These are phyloP conservation scores for Collybia nuda DNA, from an alignment of 768 basidiomycete genomes.

Conservation along the genomic window DNA sequence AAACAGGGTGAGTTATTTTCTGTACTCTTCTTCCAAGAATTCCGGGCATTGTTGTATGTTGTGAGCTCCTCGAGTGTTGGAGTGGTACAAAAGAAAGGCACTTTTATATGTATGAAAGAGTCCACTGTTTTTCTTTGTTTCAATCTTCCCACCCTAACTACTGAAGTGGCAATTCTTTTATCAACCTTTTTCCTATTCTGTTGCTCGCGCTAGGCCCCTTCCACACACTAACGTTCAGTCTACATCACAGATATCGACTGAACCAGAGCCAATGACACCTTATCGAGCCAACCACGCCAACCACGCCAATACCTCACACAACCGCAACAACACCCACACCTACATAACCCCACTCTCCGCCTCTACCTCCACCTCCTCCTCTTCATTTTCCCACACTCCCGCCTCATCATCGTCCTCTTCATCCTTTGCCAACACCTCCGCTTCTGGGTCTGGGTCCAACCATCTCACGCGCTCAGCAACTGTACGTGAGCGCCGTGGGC, in stretches of 20 bases:
- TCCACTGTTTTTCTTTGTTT: constrained; percentile 2
- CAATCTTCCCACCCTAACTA: not conserved
- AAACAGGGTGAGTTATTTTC: constrained; percentile 6
- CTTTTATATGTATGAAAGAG: not conserved
- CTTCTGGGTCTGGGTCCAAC: not conserved
- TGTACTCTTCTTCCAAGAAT: no score
- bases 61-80: no score
- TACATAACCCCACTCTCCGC: not conserved
- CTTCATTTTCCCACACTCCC: not conserved
- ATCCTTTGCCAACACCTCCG: not conserved
- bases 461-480: not conserved
- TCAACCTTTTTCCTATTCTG: not conserved
- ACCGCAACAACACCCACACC: no score
- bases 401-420: not conserved
- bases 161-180: not conserved
- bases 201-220: not conserved
- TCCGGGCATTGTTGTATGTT: no score
- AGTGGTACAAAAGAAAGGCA: no score
- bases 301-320: constrained; percentile 6
- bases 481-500: constrained; percentile 35
- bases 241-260: constrained; percentile 4
- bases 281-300: not conserved
- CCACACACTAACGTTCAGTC: not conserved
- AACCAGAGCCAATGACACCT: not conserved
- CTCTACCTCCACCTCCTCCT: constrained; percentile 5